phyloP scores from a whole-genome alignment of 2,329 filamentous ascomycete species.

The Peltaster fructicola region DNA sequence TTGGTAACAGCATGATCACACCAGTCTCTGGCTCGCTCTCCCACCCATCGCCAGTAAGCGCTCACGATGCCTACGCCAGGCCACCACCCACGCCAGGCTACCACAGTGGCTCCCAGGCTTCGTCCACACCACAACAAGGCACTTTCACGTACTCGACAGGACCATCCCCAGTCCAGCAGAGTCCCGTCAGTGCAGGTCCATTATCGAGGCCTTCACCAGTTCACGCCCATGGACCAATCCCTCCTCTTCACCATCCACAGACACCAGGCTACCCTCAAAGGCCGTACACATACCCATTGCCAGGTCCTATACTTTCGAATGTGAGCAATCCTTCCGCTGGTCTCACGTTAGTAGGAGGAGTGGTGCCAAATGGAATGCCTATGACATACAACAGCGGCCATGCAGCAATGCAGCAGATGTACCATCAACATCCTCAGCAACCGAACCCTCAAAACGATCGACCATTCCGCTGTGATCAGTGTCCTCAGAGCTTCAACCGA shows the following conservation, averaged over 20 bases:
- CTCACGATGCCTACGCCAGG: constrained; percentile 40
- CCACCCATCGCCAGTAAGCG: constrained; percentile 35
- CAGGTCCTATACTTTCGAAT: constrained; percentile 60
- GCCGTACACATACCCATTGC: constrained; percentile 40
- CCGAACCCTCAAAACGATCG: constrained; percentile 49
- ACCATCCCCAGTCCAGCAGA: constrained; percentile 31
- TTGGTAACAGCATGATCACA: constrained; percentile 28
- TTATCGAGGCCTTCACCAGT: constrained; percentile 36
- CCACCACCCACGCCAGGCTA: constrained; percentile 45
- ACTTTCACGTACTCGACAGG: constrained; percentile 32
- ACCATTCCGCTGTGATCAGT: constrained; percentile 88
- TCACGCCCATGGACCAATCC: constrained; percentile 25
- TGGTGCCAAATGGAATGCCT: constrained; percentile 36
- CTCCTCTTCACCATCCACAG: constrained; percentile 30
- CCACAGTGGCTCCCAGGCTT: constrained; percentile 37
- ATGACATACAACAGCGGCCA: constrained; percentile 41
- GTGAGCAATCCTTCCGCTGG: constrained; percentile 55
- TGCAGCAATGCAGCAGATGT: constrained; percentile 49
- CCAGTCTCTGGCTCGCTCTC: constrained; percentile 15
- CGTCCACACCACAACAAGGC: constrained; percentile 32
- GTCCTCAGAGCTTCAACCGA: constrained; percentile 82
- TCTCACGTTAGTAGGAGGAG: constrained; percentile 49
- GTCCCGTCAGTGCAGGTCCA: constrained; percentile 29
- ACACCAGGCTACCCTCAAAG: constrained; percentile 30
- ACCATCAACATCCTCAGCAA: constrained; percentile 33